phyloP scores from a whole-genome alignment of 345 rosid species.

The Melaleuca alternifolia region DNA sequence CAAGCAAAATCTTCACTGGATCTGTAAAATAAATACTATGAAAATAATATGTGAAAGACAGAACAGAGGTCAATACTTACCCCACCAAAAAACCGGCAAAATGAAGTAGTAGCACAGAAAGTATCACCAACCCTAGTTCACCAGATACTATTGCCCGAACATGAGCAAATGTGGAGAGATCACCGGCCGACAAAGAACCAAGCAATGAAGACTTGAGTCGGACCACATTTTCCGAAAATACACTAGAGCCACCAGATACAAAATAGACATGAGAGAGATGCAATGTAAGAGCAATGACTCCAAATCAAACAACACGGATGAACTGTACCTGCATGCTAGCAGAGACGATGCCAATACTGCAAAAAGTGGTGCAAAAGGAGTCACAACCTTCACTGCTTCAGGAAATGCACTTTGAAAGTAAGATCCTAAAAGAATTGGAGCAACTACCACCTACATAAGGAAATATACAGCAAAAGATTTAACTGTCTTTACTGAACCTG shows the following conservation, averaged over 20 bases:
- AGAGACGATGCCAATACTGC: constrained; percentile 48
- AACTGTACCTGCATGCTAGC: constrained; percentile 52
- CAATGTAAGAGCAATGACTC: not conserved
- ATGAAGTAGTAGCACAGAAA: constrained; percentile 46
- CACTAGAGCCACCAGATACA: constrained; percentile 14
- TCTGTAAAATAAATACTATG: not conserved
- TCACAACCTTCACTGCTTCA: constrained; percentile 26
- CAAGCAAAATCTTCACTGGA: not conserved
- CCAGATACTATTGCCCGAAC: constrained; percentile 29
- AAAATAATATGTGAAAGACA: not conserved
- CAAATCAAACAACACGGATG: not conserved
- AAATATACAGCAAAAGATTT: not conserved
- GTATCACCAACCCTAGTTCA: constrained; percentile 32
- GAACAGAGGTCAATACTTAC: constrained; percentile 12
- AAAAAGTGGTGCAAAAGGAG: constrained; percentile 48
- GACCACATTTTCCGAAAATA: constrained; percentile 50
- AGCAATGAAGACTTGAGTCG: constrained; percentile 35
- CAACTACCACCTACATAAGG: constrained; percentile 39
- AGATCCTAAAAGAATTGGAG: constrained; percentile 55
- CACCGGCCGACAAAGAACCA: constrained; percentile 20
- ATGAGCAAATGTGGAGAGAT: constrained; percentile 13
- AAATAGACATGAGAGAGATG: not conserved
- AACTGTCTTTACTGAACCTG: not conserved
- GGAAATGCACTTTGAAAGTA: constrained; percentile 45
- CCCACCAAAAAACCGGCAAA: constrained; percentile 54